Evolutionary conservation across 108 stramenopile species (phyloP).

Genomic region (Licmophora abbreviata): DNA sequence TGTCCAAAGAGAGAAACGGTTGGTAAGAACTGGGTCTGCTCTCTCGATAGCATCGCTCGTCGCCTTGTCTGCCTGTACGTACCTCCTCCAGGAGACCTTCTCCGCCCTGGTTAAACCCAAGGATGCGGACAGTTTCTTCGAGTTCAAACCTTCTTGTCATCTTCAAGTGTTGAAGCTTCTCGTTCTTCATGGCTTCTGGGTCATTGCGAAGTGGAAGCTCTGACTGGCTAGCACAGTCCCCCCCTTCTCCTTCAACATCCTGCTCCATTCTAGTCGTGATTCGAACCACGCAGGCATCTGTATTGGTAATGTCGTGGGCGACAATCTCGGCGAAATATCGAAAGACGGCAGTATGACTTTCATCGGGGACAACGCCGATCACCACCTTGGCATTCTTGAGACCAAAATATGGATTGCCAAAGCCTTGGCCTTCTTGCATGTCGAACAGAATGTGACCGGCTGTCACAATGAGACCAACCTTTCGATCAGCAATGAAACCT

Average conservation of each 20-base stretch:
- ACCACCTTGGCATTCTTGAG: constrained; percentile 46
- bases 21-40: neutral
- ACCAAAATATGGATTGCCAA: constrained; percentile 34
- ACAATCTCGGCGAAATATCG: constrained; percentile 74
- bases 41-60: constrained; percentile 12
- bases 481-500: constrained; percentile 66
- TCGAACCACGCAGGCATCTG: constrained; percentile 69
- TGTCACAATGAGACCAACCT: constrained; percentile 66
- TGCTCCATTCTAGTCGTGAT: constrained; percentile 52
- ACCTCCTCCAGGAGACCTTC: constrained; percentile 45
- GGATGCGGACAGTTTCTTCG: constrained; percentile 57
- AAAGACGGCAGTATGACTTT: constrained; percentile 17
- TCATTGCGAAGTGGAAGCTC: constrained; percentile 29
- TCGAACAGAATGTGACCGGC: constrained; percentile 68
- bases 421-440: constrained; percentile 32
- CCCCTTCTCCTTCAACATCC: constrained; percentile 39
- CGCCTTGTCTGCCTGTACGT: no score
- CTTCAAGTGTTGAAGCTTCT: constrained; percentile 39
- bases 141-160: constrained; percentile 48
- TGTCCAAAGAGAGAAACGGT: constrained; percentile 9
- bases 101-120: constrained; percentile 78
- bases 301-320: constrained; percentile 45
- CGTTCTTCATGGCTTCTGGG: constrained; percentile 28
- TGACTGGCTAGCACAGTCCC: constrained; percentile 38
- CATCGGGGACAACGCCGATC: constrained; percentile 53